Conservation (phyloP, 495 filamentous ascomycete species). For the Barbatosphaeria neglecta region DNA sequence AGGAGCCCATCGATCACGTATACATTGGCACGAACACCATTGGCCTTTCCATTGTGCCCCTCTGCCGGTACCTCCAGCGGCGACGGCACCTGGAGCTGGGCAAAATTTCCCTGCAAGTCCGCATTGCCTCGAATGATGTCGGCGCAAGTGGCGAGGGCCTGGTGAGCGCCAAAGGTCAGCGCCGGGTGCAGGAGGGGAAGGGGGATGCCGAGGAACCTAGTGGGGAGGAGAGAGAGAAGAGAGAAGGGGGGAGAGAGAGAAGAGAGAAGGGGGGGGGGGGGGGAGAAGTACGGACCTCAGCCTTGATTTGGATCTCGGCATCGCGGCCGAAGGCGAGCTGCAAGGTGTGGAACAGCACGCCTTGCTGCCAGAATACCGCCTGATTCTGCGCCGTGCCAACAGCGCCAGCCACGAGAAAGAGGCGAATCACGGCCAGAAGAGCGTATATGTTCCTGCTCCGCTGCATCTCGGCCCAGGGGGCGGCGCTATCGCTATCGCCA, state of each 20-base stretch:
- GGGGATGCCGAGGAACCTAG: too few relatives aligned
- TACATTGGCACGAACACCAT: slow-evolving; percentile 46
- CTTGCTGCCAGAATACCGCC: slow-evolving; percentile 69
- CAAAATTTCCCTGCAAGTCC: slow-evolving; percentile 72
- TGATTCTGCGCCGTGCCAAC: slow-evolving; percentile 76
- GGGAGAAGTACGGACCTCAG: slow-evolving; percentile 50
- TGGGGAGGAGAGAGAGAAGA: too few relatives aligned
- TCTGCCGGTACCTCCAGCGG: slow-evolving; percentile 35
- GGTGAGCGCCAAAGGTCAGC: slow-evolving; percentile 8
- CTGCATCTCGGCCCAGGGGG: slow-evolving; percentile 63
- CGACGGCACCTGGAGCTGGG: slow-evolving; percentile 63
- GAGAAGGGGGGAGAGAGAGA: background rate
- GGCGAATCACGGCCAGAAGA: slow-evolving; percentile 66
- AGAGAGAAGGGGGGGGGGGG: slow-evolving; percentile 2
- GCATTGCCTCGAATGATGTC: slow-evolving; percentile 79
- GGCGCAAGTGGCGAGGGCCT: slow-evolving; percentile 75
- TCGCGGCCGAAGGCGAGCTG: slow-evolving; percentile 71
- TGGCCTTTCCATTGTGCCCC: slow-evolving; percentile 24
- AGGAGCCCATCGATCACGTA: slow-evolving; percentile 94
- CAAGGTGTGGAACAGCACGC: slow-evolving; percentile 69
- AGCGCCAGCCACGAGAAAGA: slow-evolving; percentile 75
- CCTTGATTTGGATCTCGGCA: slow-evolving; percentile 64
- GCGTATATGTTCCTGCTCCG: slow-evolving; percentile 89
- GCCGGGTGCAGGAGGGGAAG: background rate
- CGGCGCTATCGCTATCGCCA: slow-evolving; percentile 49